Percentiles rank a stretch among this genome's conserved stretches.
These are phyloP conservation scores for Boletus fagicola DNA, from an alignment of 768 basidiomycete species.

Conservation along the genomic window DNA sequence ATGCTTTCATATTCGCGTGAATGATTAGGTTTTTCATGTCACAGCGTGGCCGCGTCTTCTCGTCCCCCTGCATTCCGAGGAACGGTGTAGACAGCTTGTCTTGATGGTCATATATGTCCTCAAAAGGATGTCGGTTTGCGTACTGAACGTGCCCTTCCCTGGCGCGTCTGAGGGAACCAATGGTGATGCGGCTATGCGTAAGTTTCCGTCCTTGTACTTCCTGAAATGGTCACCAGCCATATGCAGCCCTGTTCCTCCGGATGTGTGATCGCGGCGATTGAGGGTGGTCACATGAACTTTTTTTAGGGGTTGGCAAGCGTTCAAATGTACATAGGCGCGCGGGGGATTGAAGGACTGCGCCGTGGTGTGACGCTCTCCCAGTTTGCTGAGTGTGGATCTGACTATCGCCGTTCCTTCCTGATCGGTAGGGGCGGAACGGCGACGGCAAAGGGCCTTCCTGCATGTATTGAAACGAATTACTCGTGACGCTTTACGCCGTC, in stretches of 20 bases:
- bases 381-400: neutral
- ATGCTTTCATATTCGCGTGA: conserved; percentile 3
- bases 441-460: neutral
- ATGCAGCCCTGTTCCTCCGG: neutral
- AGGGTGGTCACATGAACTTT: neutral
- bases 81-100: conserved; percentile 1
- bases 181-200: neutral
- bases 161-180: neutral
- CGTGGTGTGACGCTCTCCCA: neutral
- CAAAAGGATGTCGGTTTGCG: neutral
- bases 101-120: conserved; percentile 1
- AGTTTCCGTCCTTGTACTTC: neutral
- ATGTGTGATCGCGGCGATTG: neutral
- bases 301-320: neutral
- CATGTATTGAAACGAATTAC: neutral
- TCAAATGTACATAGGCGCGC: neutral
- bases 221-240: neutral
- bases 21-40: conserved; percentile 1
- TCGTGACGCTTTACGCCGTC: conserved; percentile 3
- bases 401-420: conserved; percentile 1
- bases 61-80: conserved; percentile 9
- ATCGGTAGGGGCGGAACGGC: neutral
- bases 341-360: neutral
- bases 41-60: conserved; percentile 2
- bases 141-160: neutral